Conservation (phyloP, 2,329 filamentous ascomycete genomes). For the Colletotrichum graminicola region DNA sequence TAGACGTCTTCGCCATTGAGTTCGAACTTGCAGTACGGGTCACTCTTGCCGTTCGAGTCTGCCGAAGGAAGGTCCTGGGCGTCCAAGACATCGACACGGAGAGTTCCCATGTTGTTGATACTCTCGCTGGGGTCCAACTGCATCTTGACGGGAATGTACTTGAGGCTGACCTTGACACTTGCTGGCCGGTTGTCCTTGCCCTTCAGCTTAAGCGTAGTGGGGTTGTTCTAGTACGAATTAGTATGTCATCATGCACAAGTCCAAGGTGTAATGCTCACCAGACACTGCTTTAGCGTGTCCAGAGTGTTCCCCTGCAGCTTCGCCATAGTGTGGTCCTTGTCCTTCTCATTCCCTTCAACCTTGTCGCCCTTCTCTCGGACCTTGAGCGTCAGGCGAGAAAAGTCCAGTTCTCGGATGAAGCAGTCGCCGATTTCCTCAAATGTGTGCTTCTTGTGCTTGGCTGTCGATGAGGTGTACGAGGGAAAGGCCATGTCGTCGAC, state of each 20-base stretch:
- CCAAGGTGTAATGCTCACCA: conserved; percentile 67
- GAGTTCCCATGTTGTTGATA: conserved; percentile 98
- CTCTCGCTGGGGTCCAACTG: conserved; percentile 92
- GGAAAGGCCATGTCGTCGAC: conserved; percentile 97
- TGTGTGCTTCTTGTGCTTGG: conserved; percentile 74
- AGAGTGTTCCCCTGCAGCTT: conserved; percentile 88
- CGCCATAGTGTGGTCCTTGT: conserved; percentile 82
- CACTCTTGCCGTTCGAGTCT: conserved; percentile 95
- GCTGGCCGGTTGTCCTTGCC: conserved; percentile 81
- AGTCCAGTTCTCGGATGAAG: conserved; percentile 96
- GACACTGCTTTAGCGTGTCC: conserved; percentile 86
- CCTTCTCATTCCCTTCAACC: conserved; percentile 70
- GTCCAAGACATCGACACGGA: conserved; percentile 93
- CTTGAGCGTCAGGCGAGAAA: conserved; percentile 91
- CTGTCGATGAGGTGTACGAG: conserved; percentile 84
- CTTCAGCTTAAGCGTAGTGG: conserved; percentile 83
- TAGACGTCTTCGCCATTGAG: conserved; percentile 90
- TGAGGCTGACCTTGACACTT: conserved; percentile 90
- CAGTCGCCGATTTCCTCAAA: conserved; percentile 96
- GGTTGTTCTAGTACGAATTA: conserved; percentile 76
- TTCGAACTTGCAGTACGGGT: conserved; percentile 95
- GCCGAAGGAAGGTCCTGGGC: conserved; percentile 89
- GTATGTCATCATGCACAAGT: neutral
- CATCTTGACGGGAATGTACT: conserved; percentile 96
- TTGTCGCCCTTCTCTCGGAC: conserved; percentile 84